Conservation (phyloP, 108 stramenopile genomes). For the Stephanodiscus minutulus region DNA sequence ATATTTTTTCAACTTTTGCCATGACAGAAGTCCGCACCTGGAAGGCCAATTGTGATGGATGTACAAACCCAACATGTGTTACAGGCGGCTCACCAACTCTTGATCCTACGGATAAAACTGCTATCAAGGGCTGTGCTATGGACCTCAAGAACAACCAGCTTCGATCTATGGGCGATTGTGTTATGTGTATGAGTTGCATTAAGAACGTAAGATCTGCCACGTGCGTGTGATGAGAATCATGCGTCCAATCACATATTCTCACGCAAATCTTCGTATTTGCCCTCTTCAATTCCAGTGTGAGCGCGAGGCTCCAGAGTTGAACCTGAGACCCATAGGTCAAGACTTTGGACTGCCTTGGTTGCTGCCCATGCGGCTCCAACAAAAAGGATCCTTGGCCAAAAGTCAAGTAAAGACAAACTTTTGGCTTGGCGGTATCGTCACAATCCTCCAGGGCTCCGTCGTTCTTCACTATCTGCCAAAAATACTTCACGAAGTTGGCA, state of each 20-base stretch:
- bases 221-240: too few relatives aligned
- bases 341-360: conserved; percentile 50
- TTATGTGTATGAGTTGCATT: conserved; percentile 51
- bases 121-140: conserved; percentile 48
- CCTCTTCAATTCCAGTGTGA: conserved; percentile 14
- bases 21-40: conserved; percentile 42
- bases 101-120: conserved; percentile 25
- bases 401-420: conserved; percentile 49
- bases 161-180: conserved; percentile 41
- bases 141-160: conserved; percentile 48
- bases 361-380: conserved; percentile 31
- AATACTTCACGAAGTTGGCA: conserved; percentile 30
- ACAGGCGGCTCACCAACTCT: conserved; percentile 31
- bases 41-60: conserved; percentile 44
- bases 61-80: conserved; percentile 27
- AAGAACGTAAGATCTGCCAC: conserved; percentile 13
- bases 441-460: conserved; percentile 33
- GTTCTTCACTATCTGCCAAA: conserved; percentile 43
- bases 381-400: conserved; percentile 20
- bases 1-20: conserved; percentile 37
- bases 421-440: conserved; percentile 45
- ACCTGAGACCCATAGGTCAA: conserved; percentile 36
- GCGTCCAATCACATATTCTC: too few relatives aligned
- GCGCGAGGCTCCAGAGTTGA: conserved; percentile 43
- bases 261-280: too few relatives aligned